These are phyloP conservation scores for Melocanna baccifera DNA, from an alignment of 176 grass and related monocot species.

Conservation along the genomic window DNA sequence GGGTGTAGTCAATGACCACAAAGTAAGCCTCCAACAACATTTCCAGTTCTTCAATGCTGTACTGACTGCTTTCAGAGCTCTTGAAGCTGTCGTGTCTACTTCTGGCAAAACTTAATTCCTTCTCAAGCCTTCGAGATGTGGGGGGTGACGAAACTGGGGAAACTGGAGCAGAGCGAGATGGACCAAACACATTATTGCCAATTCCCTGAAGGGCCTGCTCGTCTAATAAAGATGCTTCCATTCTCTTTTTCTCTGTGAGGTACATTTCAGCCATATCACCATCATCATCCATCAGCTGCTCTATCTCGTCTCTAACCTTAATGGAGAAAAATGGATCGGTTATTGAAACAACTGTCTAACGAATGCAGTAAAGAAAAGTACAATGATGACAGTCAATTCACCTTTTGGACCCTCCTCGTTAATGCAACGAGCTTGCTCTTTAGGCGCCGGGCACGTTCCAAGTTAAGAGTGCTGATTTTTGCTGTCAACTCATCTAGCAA, in stretches of 20 bases:
- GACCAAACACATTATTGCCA: conserved; percentile 38
- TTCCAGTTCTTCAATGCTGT: conserved; percentile 72
- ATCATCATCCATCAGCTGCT: conserved; percentile 95
- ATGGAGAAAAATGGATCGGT: not conserved
- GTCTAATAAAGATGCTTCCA: conserved; percentile 58
- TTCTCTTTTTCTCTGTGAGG: conserved; percentile 85
- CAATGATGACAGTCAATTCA: conserved; percentile 10
- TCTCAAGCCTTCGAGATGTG: conserved; percentile 54
- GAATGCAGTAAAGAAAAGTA: conserved; percentile 11
- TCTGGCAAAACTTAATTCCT: conserved; percentile 58
- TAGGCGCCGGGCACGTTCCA: conserved; percentile 72
- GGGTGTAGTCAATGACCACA: conserved; percentile 76
- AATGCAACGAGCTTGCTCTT: conserved; percentile 91
- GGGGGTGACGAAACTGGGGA: conserved; percentile 65
- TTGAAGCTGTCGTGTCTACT: conserved; percentile 68
- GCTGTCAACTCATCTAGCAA: conserved; percentile 80
- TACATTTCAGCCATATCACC: conserved; percentile 99
- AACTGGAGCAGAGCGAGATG: conserved; percentile 77
- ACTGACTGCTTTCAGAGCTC: conserved; percentile 60
- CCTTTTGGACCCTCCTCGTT: conserved; percentile 95
- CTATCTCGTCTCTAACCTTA: conserved; percentile 94
- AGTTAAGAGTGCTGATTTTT: conserved; percentile 79
- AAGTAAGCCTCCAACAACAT: conserved; percentile 98
- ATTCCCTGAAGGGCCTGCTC: conserved; percentile 54
- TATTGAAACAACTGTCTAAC: not conserved